phyloP scores from a whole-genome alignment of 2,329 filamentous ascomycete species.

The Hypomyces rosellus region DNA sequence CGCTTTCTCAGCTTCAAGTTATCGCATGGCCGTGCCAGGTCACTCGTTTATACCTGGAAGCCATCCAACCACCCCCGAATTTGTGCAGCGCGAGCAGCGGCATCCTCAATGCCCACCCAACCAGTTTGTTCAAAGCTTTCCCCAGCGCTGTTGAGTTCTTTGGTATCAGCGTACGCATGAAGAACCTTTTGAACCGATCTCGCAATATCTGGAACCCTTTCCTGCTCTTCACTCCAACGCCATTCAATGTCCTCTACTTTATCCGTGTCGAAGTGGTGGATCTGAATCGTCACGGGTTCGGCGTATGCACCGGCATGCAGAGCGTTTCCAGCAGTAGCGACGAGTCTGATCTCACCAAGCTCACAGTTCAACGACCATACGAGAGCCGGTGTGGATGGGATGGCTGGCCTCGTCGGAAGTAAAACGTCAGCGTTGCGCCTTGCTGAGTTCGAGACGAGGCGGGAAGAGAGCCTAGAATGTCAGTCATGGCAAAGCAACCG shows the following conservation, averaged over 20 bases:
- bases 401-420: constrained; percentile 40
- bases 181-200: constrained; percentile 44
- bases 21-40: no score
- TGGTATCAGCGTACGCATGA: constrained; percentile 28
- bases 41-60: no score
- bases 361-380: constrained; percentile 47
- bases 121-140: no score
- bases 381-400: constrained; percentile 39
- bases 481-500: no score
- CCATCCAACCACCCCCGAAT: no score
- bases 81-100: no score
- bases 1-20: no score
- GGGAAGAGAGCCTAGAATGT: constrained; percentile 18
- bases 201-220: constrained; percentile 35
- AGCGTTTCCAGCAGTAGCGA: constrained; percentile 19
- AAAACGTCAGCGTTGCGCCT: constrained; percentile 37
- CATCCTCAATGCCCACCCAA: no score
- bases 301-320: constrained; percentile 29
- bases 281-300: constrained; percentile 37
- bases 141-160: no score
- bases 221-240: constrained; percentile 41
- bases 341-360: constrained; percentile 43
- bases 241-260: constrained; percentile 37
- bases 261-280: constrained; percentile 44
- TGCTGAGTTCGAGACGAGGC: constrained; percentile 18